Evolutionary conservation across 2,329 filamentous ascomycete species (phyloP), one percentile per base, ranked within the genome.

Genomic region (Massarina eburnea): DNA sequence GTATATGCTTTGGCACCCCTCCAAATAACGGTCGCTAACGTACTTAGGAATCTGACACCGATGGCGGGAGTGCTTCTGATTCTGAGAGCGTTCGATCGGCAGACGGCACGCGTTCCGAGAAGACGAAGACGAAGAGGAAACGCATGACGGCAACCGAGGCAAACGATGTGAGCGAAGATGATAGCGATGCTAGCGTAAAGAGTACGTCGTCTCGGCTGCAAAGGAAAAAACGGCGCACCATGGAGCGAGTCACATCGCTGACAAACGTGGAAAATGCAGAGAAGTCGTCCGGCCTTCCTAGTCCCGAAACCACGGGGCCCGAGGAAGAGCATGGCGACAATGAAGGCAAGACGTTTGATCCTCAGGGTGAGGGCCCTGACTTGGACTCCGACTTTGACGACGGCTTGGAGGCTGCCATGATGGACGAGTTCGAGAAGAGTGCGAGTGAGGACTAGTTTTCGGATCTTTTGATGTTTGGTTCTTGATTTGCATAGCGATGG

Each of bases 361-460:
- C 54, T 19, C 63, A 59, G 15, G 66, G 54, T 19, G 56, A 55
- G 53, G 55, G 49, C 46, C 48, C 63, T 2, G 71, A 70, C 22
- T 79, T 80, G 43, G 76, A 64, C 19, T 56, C 57, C 9, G 64
- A 84, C 56, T 67, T 85, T 39, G 84, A 85, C 65, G 79, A 81
- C n/a, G 66, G 49, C 8, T 52, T 64, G 10, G 65, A 69, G 21
- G 71, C 66, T 2, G 71, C 71, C 71, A 64, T 57, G 78, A 77
- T 60, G 73, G 61, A 27, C n/a, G 39, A 71, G 39, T 66, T 67
- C 41, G 59, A 71, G 43, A 63, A 52, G 36, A 67, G 65, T 4
- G 68, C 61, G 7, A 59, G 62, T 43, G 57, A 48, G 27, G 41
- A 48, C 10, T 41, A 45, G 21, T 3, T 10, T 38, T n/a, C 19